phyloP scores from a whole-genome alignment of 148 eudicot genomes.

The Rhododendron ovatum region DNA sequence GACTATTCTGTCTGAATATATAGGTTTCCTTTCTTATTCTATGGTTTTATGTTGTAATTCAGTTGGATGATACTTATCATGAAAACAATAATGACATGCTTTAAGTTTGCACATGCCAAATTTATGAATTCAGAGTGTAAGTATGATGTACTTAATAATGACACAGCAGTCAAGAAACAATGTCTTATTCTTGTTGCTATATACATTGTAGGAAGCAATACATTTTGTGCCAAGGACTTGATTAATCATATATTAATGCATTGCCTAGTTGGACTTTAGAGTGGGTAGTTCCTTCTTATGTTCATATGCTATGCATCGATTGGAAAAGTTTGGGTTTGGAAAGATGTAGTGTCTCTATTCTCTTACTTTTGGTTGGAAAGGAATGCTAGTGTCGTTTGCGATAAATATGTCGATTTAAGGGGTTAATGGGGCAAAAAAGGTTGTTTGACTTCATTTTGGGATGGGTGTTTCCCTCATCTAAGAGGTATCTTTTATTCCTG shows the following conservation, averaged over 20 bases:
- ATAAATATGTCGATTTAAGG: neutral
- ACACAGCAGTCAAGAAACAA: neutral
- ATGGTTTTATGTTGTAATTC: neutral
- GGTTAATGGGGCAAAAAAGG: neutral
- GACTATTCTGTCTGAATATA: neutral
- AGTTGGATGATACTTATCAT: neutral
- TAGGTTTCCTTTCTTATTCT: neutral
- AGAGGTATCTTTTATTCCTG: neutral
- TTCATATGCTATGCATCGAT: neutral
- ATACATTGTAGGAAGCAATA: neutral
- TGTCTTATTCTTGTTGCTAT: neutral
- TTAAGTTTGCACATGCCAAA: neutral
- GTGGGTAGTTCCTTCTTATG: neutral
- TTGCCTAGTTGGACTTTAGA: neutral
- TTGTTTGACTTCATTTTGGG: neutral
- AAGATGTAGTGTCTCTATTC: neutral
- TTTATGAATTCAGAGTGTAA: neutral
- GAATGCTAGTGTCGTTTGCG: neutral
- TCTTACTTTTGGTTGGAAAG: neutral
- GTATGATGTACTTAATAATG: neutral
- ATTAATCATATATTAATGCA: neutral
- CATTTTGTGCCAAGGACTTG: neutral
- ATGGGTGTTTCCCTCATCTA: neutral
- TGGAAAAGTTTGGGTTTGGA: neutral
- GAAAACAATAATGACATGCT: neutral